Percentiles rank a stretch among this genome's conserved stretches.
Evolutionary conservation across 2,329 filamentous ascomycete species (phyloP).

Genomic region (Epichloe uncinata): DNA sequence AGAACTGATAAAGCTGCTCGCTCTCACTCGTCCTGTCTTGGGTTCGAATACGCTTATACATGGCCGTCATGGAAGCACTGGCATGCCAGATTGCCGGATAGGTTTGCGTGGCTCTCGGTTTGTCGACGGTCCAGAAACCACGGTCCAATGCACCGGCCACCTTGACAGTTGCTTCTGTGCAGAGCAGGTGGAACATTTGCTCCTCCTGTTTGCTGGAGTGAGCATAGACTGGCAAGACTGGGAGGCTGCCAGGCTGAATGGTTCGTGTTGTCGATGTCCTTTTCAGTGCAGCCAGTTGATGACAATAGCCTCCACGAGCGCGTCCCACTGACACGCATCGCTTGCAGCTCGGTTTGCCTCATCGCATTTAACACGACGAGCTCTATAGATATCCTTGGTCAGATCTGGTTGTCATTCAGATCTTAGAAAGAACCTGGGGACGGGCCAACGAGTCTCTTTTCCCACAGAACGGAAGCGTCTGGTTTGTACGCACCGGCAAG

Average conservation of each 20-base stretch:
- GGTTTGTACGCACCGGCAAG: constrained; percentile 3
- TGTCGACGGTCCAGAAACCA: constrained; percentile 5
- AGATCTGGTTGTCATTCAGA: background rate
- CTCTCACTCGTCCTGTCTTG: constrained; percentile 12
- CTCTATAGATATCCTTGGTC: background rate
- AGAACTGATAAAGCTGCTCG: constrained; percentile 7
- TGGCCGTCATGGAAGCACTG: constrained; percentile 1
- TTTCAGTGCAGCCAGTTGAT: background rate
- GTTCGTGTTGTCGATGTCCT: background rate
- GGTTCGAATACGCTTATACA: constrained; percentile 12
- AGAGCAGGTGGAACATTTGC: constrained; percentile 7
- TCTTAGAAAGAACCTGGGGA: background rate
- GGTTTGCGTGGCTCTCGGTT: constrained; percentile 2
- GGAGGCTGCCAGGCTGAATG: background rate
- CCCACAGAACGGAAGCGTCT: background rate
- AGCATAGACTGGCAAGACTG: background rate
- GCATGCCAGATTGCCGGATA: constrained; percentile 7
- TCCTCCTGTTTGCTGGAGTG: constrained; percentile 3
- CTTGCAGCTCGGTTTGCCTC: constrained; percentile 1
- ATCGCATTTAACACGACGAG: constrained; percentile 4
- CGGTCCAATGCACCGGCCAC: constrained; percentile 5
- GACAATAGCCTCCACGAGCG: background rate
- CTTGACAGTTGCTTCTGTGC: constrained; percentile 2
- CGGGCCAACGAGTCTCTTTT: background rate
- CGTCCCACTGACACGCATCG: constrained; percentile 1